Evolutionary conservation across 192 early-diverging fungal genomes (phyloP).

Genomic region (Coemansia sp.): DNA sequence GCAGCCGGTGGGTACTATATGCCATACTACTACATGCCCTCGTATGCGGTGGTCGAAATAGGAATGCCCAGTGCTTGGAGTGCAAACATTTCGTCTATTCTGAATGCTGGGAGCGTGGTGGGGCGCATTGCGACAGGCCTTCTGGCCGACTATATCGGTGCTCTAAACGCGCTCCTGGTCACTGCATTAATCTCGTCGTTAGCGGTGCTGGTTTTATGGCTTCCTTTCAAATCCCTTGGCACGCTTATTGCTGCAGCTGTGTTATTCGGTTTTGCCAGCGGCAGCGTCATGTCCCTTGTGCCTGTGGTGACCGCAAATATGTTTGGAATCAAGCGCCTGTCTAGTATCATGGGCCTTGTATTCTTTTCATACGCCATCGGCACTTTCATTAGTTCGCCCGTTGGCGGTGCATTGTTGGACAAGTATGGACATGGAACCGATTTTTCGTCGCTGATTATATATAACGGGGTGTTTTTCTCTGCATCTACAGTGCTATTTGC

Average conservation of each 20-base stretch:
- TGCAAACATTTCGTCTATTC: slow-evolving; percentile 32
- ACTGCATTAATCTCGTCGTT: slow-evolving; percentile 20
- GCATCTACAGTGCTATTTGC: neutral
- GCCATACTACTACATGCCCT: slow-evolving; percentile 25
- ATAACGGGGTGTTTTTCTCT: slow-evolving; percentile 26
- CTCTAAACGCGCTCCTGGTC: slow-evolving; percentile 24
- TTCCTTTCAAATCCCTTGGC: slow-evolving; percentile 26
- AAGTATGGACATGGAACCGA: slow-evolving; percentile 18
- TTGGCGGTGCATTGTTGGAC: slow-evolving; percentile 34
- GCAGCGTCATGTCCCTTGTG: slow-evolving; percentile 32
- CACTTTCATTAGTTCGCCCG: slow-evolving; percentile 28
- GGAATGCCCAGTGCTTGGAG: slow-evolving; percentile 21
- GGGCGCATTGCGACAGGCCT: slow-evolving; percentile 33
- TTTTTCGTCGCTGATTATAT: slow-evolving; percentile 29
- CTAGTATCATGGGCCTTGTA: slow-evolving; percentile 37
- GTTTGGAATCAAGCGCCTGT: slow-evolving; percentile 32
- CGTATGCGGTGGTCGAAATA: slow-evolving; percentile 18
- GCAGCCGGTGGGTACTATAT: slow-evolving; percentile 17
- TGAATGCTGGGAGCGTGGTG: slow-evolving; percentile 31
- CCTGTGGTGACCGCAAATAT: slow-evolving; percentile 35
- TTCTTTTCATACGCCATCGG: slow-evolving; percentile 29
- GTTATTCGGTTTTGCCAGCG: slow-evolving; percentile 38
- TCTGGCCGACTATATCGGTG: slow-evolving; percentile 23
- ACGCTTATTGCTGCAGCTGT: slow-evolving; percentile 22
- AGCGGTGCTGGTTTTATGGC: slow-evolving; percentile 36